phyloP scores from a whole-genome alignment of 805 yeast species.

The Starmerella bacillaris region DNA sequence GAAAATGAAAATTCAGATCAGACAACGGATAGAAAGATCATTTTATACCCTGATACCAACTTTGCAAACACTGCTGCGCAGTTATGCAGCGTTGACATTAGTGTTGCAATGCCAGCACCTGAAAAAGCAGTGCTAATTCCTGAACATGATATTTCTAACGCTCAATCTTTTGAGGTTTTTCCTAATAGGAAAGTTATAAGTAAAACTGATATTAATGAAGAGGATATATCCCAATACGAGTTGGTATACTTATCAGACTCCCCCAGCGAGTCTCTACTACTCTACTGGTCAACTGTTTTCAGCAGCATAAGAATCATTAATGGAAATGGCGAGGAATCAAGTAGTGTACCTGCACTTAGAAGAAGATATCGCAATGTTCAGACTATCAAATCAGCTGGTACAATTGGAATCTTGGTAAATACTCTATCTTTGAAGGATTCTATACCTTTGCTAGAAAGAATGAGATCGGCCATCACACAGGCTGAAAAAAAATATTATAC shows the following conservation, averaged over 20 bases:
- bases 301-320: constrained; percentile 6
- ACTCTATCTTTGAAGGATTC: constrained; percentile 71
- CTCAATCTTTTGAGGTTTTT: background rate
- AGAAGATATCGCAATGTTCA: constrained; percentile 75
- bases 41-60: constrained; percentile 60
- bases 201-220: constrained; percentile 4
- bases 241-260: constrained; percentile 22
- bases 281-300: constrained; percentile 60
- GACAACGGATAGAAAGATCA: constrained; percentile 2
- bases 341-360: constrained; percentile 57
- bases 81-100: constrained; percentile 21
- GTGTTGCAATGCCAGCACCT: constrained; percentile 18
- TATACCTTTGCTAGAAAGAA: constrained; percentile 40
- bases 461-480: constrained; percentile 40
- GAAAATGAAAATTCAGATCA: background rate
- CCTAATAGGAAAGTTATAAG: background rate
- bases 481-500: constrained; percentile 85
- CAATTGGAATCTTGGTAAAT: constrained; percentile 79
- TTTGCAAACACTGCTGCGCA: constrained; percentile 30
- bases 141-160: background rate
- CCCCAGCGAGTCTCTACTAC: constrained; percentile 64
- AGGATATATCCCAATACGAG: background rate
- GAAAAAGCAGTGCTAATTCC: constrained; percentile 13
- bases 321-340: constrained; percentile 3
- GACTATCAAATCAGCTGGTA: constrained; percentile 75